A percentile compares a stretch with the other conserved stretches of the same genome.
Conservation (phyloP, 2,329 filamentous ascomycete species). For the Neopestalotiopsis clavispora region DNA sequence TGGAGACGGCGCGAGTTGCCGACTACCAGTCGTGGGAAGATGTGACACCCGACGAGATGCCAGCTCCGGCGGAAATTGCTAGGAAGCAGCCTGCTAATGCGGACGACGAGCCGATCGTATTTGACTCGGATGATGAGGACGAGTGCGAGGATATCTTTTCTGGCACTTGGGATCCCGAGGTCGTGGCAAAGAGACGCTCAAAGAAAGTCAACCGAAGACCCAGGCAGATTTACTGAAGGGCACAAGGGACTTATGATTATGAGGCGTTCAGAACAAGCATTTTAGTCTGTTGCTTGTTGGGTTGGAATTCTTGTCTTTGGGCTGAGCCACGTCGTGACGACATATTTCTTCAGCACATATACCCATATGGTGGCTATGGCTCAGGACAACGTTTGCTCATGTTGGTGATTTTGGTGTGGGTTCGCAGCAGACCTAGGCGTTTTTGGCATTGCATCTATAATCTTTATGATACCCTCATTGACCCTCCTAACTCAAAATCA, state of each 20-base stretch:
- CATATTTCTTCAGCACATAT: background rate
- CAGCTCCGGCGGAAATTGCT: conserved; percentile 25
- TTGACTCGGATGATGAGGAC: conserved; percentile 69
- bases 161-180: conserved; percentile 63
- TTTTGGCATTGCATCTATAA: background rate
- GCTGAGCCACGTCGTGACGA: background rate
- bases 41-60: conserved; percentile 29
- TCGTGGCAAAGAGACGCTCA: conserved; percentile 51
- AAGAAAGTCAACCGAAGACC: conserved; percentile 34
- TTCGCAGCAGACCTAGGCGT: background rate
- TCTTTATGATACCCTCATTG: conserved; percentile 11
- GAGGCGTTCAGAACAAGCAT: background rate
- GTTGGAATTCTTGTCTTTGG: background rate
- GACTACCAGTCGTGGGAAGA: conserved; percentile 61
- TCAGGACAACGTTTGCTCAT: background rate
- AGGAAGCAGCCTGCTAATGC: conserved; percentile 15
- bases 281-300: background rate
- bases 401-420: background rate
- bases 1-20: conserved; percentile 65
- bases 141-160: conserved; percentile 71
- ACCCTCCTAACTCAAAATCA: background rate
- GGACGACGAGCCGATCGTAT: conserved; percentile 46
- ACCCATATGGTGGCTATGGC: background rate
- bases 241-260: background rate
- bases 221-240: background rate